Evolutionary conservation across 768 basidiomycete genomes (phyloP).

Genomic region (Vishniacozyma victoriae): DNA sequence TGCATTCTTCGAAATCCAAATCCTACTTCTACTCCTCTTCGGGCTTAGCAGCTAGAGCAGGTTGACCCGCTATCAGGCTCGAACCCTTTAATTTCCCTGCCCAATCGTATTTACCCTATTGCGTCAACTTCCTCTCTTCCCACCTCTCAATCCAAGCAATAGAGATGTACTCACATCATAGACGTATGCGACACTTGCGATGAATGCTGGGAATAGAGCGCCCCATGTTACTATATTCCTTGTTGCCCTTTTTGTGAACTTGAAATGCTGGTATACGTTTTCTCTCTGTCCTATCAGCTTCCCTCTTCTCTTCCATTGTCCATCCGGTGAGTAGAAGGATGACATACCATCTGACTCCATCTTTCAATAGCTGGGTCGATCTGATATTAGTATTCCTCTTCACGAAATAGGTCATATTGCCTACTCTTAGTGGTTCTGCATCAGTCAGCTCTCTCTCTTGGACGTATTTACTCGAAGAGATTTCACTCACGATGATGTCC

Average conservation of each 20-base stretch:
- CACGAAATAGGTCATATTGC: neutral
- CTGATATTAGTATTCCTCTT: slow-evolving; percentile 42
- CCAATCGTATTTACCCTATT: slow-evolving; percentile 37
- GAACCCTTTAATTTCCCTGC: slow-evolving; percentile 34
- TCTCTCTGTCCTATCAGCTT: slow-evolving; percentile 60
- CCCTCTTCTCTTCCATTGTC: too few relatives aligned
- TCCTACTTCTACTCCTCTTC: slow-evolving; percentile 11
- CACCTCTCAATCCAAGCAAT: neutral
- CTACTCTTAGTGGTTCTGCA: slow-evolving; percentile 16
- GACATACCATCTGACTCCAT: slow-evolving; percentile 59
- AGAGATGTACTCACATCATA: slow-evolving; percentile 36
- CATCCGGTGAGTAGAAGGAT: neutral
- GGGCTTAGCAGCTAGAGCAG: slow-evolving; percentile 10
- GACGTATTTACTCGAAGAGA: neutral
- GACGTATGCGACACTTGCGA: slow-evolving; percentile 22
- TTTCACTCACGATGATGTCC: slow-evolving; percentile 17
- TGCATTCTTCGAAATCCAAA: neutral
- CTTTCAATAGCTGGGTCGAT: slow-evolving; percentile 56
- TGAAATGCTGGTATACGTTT: slow-evolving; percentile 73
- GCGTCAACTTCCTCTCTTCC: neutral
- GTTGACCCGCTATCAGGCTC: slow-evolving; percentile 15
- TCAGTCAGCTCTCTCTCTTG: neutral
- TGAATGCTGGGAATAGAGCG: slow-evolving; percentile 55
- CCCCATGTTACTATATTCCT: slow-evolving; percentile 58
- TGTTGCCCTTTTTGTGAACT: slow-evolving; percentile 66